Evolutionary conservation across 225 moss, liverwort and hornwort species (phyloP).

Genomic region (Bryoerythrophyllum caledonicum): DNA sequence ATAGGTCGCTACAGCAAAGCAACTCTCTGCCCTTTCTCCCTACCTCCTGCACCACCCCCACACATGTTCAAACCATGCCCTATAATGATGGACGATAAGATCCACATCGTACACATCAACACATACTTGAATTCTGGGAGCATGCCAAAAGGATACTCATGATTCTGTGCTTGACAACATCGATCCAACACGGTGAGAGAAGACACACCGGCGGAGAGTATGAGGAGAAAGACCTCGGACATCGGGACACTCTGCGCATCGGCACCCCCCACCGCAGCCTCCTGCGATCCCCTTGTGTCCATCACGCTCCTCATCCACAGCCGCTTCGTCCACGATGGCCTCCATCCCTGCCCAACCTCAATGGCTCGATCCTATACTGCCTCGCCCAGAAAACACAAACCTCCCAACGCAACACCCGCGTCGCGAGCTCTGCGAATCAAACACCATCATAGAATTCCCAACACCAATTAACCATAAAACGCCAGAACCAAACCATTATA

Average conservation of each 20-base stretch:
- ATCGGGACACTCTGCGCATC: conserved; percentile 76
- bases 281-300: too few species aligned
- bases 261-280: conserved; percentile 76
- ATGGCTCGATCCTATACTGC: conserved; percentile 32
- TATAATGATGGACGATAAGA: conserved; percentile 11
- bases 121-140: not conserved
- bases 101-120: not conserved
- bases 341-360: too few species aligned
- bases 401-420: conserved; percentile 5
- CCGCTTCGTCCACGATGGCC: too few species aligned
- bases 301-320: too few species aligned
- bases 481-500: not conserved
- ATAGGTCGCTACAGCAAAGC: conserved; percentile 92
- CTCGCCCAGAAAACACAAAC: conserved; percentile 16
- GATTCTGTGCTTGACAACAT: too few species aligned
- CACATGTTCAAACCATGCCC: not conserved
- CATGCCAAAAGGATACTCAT: not conserved
- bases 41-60: too few species aligned
- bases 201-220: conserved; percentile 71
- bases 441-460: conserved; percentile 9
- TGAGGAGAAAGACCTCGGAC: conserved; percentile 73
- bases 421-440: conserved; percentile 16
- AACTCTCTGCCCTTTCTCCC: conserved; percentile 86
- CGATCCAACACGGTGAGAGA: too few species aligned
- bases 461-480: conserved; percentile 9